Conservation (phyloP, 306 rosid genomes). For the Citrullus mucosospermus region DNA sequence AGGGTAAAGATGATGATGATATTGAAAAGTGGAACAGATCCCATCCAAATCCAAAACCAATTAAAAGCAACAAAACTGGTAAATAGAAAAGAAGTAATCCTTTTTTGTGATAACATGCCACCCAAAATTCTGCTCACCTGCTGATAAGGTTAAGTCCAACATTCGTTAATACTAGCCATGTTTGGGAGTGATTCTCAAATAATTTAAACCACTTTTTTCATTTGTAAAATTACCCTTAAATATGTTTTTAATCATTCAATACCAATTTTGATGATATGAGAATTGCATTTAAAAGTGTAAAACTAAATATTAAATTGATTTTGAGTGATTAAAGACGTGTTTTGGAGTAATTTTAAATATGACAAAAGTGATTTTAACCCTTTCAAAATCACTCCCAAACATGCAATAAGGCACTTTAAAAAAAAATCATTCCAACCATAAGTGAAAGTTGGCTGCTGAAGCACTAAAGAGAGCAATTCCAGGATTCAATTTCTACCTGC, state of each 20-base stretch:
- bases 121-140: not conserved
- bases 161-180: not conserved
- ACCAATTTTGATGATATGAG: too few relatives aligned
- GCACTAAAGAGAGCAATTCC: not conserved
- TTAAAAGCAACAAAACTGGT: not conserved
- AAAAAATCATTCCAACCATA: not conserved
- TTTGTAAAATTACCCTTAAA: too few relatives aligned
- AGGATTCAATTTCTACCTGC: conserved; percentile 23
- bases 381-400: too few relatives aligned
- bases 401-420: too few relatives aligned
- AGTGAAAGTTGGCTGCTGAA: not conserved
- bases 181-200: too few relatives aligned
- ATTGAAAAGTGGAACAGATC: not conserved
- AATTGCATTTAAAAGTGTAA: too few relatives aligned
- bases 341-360: too few relatives aligned
- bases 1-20: not conserved
- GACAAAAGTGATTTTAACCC: too few relatives aligned
- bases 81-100: not conserved
- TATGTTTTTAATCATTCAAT: too few relatives aligned
- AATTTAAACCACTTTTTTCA: too few relatives aligned
- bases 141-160: not conserved
- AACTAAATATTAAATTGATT: too few relatives aligned
- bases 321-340: too few relatives aligned
- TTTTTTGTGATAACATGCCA: not conserved
- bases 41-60: not conserved